Evolutionary conservation across 306 rosid genomes (phyloP), one percentile per base, ranked within the genome.

Genomic region (Acacia melanoxylon): DNA sequence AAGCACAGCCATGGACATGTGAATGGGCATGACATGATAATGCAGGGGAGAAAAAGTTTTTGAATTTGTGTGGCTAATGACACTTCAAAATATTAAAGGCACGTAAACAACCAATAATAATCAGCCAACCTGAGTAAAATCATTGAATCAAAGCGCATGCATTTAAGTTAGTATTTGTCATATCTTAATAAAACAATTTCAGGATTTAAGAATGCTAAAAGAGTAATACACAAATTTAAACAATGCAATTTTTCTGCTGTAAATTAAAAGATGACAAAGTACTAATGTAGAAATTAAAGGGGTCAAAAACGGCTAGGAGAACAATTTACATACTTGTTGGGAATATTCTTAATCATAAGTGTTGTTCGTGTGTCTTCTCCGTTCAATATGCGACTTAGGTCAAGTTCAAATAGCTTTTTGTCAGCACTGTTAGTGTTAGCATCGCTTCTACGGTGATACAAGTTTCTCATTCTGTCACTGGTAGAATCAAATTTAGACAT

Each of bases 281-380:
- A 77, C 80, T 71, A 56, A 42, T 16, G 45, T 63, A 58, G 65
- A 83, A 83, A 73, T 27, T 62, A 86, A 25, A 42, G 41, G 11
- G 76, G 44, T 4, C 37, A 12, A 49, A 37, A 82, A 77, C n/a
- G 42, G 52, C 62, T 69, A 59, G 37, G 48, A 54, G 79, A 77
- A 76, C 40, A 77, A 82, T 56, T 46, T 31, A 68, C 91, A 49
- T 91, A 93, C 97, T 93, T 93, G 87, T 93, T 93, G 67, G 97
- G 97, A 81, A 93, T 93, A 80, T 93, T 93, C 86, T 93, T 93
- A 61, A 93, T 91, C 97, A 93, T 93, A 72, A 93, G 90, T 0
- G 97, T 93, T 56, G 97, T 91, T 75, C 97, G 87, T 77, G 66
- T 83, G 89, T 93, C 97, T 35, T 91, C 95, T 63, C 95, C 94